Conservation (phyloP, 1,139 yeast species). For the Candida dubliniensis region DNA sequence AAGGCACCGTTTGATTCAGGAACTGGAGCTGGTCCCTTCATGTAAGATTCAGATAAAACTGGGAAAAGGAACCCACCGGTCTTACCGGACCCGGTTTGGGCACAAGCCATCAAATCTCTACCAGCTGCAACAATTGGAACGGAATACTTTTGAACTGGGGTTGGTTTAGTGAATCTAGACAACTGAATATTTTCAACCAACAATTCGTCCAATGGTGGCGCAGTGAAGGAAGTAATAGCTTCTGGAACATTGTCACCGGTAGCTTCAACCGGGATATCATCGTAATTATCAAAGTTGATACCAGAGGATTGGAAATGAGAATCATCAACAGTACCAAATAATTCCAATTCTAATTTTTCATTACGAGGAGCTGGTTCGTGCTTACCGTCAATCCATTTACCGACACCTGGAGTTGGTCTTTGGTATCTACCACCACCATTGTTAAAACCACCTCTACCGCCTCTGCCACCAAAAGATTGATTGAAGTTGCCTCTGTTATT, state of each 20-base stretch:
- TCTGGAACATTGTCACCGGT: constrained; percentile 95
- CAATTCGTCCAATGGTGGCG: constrained; percentile 89
- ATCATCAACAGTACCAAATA: constrained; percentile 88
- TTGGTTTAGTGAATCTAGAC: constrained; percentile 92
- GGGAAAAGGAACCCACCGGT: constrained; percentile 99
- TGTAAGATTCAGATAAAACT: constrained; percentile 86
- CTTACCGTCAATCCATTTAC: constrained; percentile 83
- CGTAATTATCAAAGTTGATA: constrained; percentile 97
- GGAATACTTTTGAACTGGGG: constrained; percentile 98
- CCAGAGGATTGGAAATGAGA: constrained; percentile 86
- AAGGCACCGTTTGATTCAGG: constrained; percentile 59
- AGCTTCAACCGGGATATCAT: constrained; percentile 98
- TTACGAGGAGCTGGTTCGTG: constrained; percentile 82
- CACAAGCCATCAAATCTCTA: constrained; percentile 99
- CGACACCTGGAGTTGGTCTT: constrained; percentile 47
- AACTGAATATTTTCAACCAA: constrained; percentile 82
- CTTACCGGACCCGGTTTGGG: constrained; percentile 99
- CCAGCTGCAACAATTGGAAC: constrained; percentile 95
- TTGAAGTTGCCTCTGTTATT: constrained; percentile 18
- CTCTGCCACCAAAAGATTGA: constrained; percentile 17
- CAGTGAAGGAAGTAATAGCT: constrained; percentile 80
- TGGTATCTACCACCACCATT: constrained; percentile 28
- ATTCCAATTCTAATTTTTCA: constrained; percentile 69
- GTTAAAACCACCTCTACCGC: constrained; percentile 26
- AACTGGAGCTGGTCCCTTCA: constrained; percentile 78